phyloP scores from a whole-genome alignment of 202 grass and related monocot species.

The Alloteropsis angusta region DNA sequence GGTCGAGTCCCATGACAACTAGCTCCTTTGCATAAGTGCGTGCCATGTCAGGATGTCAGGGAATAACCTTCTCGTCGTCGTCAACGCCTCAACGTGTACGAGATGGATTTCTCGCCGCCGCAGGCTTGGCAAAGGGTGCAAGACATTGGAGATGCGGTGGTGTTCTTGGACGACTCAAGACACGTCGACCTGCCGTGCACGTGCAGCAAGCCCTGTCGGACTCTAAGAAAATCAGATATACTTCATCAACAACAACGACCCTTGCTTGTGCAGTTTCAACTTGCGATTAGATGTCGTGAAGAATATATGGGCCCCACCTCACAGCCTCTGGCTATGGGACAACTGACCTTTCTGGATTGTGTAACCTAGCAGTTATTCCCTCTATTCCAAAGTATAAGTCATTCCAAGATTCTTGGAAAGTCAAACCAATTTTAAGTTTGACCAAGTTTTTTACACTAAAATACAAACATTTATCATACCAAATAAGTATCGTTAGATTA shows the following conservation, averaged over 20 bases:
- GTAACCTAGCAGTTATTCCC: not conserved
- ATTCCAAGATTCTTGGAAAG: no score
- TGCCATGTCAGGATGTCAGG: no score
- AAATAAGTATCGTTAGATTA: no score
- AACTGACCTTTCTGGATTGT: not conserved
- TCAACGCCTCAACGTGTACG: not conserved
- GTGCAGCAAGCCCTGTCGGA: not conserved
- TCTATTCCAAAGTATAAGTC: no score
- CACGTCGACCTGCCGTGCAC: not conserved
- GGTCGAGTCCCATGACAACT: no score
- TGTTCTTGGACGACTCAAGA: not conserved
- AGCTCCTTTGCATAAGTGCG: no score
- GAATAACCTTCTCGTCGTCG: no score
- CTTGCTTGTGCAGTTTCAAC: not conserved
- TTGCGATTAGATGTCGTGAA: not conserved
- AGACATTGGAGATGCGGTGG: not conserved
- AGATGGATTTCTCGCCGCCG: not conserved
- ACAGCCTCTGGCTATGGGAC: not conserved
- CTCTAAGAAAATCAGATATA: not conserved
- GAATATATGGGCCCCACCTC: not conserved
- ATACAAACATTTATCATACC: no score
- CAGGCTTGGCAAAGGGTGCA: not conserved
- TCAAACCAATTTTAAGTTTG: no score
- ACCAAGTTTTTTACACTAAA: no score
- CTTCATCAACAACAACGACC: not conserved